Base-by-base conservation (phyloP, 176 grass and related monocot species). In the Eleusine indica region DNA sequence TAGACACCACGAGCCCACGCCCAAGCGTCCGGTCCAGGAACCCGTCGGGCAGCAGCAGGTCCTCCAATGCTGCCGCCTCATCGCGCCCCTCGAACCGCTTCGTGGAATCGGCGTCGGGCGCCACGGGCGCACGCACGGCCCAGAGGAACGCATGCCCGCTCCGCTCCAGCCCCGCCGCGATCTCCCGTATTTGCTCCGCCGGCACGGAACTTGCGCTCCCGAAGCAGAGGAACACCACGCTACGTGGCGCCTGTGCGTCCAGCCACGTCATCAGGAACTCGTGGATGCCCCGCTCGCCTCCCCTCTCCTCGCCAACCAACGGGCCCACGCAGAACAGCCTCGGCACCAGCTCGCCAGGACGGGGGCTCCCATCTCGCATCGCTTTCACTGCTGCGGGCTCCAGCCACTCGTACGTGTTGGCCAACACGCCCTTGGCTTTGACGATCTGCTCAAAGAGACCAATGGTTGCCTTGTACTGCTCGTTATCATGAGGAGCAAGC, bases 201-300 rank as follows among this genome's bases (percentile, higher is more conserved):
- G 85, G 71, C 82, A 97, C 93, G 37, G 80, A 28, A 0, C 94
- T 91, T 30, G 63, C 13, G 84, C 91, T 97, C 0, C 94, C 94
- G 70, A 97, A 97, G 81, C 91, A 93, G 63, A 97, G 91, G 94
- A 97, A 97, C 60, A 91, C 91, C 16, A 97, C 94, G 61, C 91
- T 93, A 35, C 69, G 62, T 16, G 49, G 47, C 2, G 89, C 86
- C 62, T 91, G 94, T 5, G 0, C 6, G 85, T 93, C 89, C 40
- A 97, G 85, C 94, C 91, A 97, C 19, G 16, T 32, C 80, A 93
- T 32, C 80, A 93, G 71, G 70, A 86, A 93, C 13, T 66, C 84
- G 75, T 90, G 82, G 44, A 5, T 44, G 43, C 80, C 2, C 8
- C 44, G 8, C 32, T 13, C 9, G 29, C 38, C 4, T 71, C 86